Base-by-base conservation (phyloP, 1,139 yeast species). In the Saccharomyces hybrid region DNA sequence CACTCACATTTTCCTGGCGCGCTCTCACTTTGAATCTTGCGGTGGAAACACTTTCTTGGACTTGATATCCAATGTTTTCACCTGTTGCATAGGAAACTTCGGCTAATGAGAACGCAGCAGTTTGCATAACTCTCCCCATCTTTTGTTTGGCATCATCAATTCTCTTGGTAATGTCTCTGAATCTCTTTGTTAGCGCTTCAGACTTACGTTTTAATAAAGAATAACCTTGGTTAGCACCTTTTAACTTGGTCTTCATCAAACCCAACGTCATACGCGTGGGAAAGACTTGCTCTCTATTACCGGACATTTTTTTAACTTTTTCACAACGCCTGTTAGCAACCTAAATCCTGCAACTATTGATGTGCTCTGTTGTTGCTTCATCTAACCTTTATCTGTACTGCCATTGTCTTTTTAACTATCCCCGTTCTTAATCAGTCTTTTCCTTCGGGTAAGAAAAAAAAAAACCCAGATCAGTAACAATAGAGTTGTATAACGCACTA, bases 41-140 rank as follows among this genome's bases (percentile, higher is more conserved):
- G 60, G 81, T 82, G 65, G 85, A 87, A 48, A 91, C 98, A 52
- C 91, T 84, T 73, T 93, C 98, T 73, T 89, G 96, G 47, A 93
- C 96, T 71, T 93, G 98, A 71, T 89, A 91, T 14, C 90, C 88
- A 62, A 93, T 89, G 73, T 89, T 90, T 64, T 86, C 95, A 56
- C 99, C 99, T 2, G 97, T 91, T 34, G 99, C 99, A 68, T 93
- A 93, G 52, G 93, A 86, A 51, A 93, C 98, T 70, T 93, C 99
- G 1, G 99, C 98, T 63, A 93, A 79, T 11, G 98, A 91, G 70
- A 93, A 93, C 0, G 98, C 95, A 1, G 99, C 99, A 0, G 96
- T 88, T 71, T 93, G 99, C 98, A 93, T 93, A 47, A 93, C 96
- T 61, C 95, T 79, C 50, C 98, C 99, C 99, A 93, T 93, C 76